phyloP scores from a whole-genome alignment of 2,329 filamentous ascomycete species.

The Fusarium mexicanum region DNA sequence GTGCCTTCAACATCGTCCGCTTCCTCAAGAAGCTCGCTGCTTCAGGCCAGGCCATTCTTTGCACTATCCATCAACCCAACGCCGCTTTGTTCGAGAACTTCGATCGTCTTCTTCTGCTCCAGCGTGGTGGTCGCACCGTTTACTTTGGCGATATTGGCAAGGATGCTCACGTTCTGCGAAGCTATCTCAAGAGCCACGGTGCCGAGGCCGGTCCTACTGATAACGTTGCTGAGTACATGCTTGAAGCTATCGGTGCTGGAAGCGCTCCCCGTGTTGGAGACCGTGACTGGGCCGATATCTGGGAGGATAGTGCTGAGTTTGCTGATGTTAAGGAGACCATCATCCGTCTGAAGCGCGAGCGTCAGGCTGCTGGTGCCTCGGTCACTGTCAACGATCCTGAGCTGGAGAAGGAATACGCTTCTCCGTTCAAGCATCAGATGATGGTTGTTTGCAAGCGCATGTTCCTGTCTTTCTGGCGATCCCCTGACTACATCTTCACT shows the following conservation, averaged over 20 bases:
- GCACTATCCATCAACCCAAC: conserved; percentile 92
- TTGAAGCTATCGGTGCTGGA: conserved; percentile 83
- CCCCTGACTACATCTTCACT: conserved; percentile 89
- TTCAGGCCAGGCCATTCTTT: conserved; percentile 88
- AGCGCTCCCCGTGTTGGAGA: conserved; percentile 76
- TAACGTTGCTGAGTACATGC: conserved; percentile 81
- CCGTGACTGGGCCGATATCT: conserved; percentile 83
- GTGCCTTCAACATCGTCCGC: conserved; percentile 79
- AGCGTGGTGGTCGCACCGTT: conserved; percentile 81
- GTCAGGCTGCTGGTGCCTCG: conserved; percentile 53
- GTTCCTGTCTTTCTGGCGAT: conserved; percentile 84
- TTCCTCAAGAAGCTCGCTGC: conserved; percentile 80
- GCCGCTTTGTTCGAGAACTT: conserved; percentile 89
- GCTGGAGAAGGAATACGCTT: conserved; percentile 81
- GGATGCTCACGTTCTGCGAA: conserved; percentile 76
- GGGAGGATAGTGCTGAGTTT: conserved; percentile 77
- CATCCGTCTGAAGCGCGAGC: conserved; percentile 69
- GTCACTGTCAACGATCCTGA: conserved; percentile 63
- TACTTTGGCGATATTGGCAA: conserved; percentile 88
- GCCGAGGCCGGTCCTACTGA: conserved; percentile 66
- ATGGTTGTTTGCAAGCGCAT: conserved; percentile 77
- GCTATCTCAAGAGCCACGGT: conserved; percentile 68
- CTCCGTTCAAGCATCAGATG: conserved; percentile 81
- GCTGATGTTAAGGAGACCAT: conserved; percentile 74
- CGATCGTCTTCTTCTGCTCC: conserved; percentile 80